Evolutionary conservation across 2,329 filamentous ascomycete genomes (phyloP), one percentile per base, ranked within the genome.

Genomic region (Alternaria sp.): DNA sequence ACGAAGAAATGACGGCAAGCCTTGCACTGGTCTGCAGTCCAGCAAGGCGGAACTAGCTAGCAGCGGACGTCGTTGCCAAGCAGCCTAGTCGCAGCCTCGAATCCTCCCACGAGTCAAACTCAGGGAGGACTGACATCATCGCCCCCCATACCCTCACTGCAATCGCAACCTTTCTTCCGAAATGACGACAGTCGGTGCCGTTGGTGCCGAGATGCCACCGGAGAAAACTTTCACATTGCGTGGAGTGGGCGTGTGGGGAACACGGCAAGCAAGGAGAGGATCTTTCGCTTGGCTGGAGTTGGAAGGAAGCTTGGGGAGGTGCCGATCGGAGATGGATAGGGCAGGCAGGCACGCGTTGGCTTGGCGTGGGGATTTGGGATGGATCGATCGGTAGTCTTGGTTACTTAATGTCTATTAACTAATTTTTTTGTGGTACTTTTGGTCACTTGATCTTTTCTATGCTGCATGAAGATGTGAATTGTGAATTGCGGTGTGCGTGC

Each of bases 261-360:
- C 13, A 25, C 43, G 43, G 28, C 49, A 52, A 40, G 19, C 49
- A 52, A 52, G 49, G 49, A 52, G 28, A 52, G 30, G 5, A 40
- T 25, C 49, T 52, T 52, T 36, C 30, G 49, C 49, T 52, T 52
- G 49, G 49, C 30, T 40, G 19, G 30, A 36, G 13, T 40, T 23
- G 19, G 19, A 23, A 52, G 49, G 30, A 52, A 52, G 30, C 49
- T 52, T 52, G 49, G 49, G 49, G 21, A 32, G 4, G 19, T 52
- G 49, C 30, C 30, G 49, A 52, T 52, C 49, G 49, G 13, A 36
- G 28, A 25, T 40, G 28, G 49, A 52, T 25, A 19, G 52, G 58
- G 51, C 30, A 60, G 47, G 28, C 23, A 46, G 49, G 58, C 58
- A 60, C 51, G 30, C 52, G 58, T 26, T 32, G 26, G 43, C 57